Evolutionary conservation across 2,329 filamentous ascomycete species (phyloP).

Genomic region (Fusarium nygamai): DNA sequence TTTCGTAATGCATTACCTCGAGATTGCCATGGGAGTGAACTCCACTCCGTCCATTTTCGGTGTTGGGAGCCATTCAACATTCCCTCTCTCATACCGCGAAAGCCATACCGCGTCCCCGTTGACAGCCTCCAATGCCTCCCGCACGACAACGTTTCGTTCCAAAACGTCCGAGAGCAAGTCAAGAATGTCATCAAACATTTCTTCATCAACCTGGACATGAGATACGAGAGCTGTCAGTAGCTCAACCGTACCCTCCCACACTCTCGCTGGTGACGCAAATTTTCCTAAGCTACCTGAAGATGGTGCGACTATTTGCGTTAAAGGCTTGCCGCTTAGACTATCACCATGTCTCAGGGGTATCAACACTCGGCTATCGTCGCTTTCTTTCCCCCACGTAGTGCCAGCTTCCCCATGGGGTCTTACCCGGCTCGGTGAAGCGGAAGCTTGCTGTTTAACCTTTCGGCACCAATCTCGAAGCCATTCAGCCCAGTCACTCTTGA

Average conservation of each 20-base stretch:
- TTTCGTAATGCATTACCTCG: slow-evolving; percentile 9
- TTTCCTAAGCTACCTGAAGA: slow-evolving; percentile 58
- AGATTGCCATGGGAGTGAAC: slow-evolving; percentile 48
- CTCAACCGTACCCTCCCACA: slow-evolving; percentile 70
- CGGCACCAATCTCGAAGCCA: slow-evolving; percentile 62
- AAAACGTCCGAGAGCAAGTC: slow-evolving; percentile 66
- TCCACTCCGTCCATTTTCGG: slow-evolving; percentile 56
- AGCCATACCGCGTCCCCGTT: slow-evolving; percentile 85
- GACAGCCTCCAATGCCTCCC: slow-evolving; percentile 66
- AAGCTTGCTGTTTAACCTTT: slow-evolving; percentile 54
- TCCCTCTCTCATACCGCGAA: slow-evolving; percentile 60
- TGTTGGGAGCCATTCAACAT: slow-evolving; percentile 48
- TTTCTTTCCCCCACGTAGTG: slow-evolving; percentile 23
- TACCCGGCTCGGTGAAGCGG: slow-evolving; percentile 25
- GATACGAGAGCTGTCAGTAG: slow-evolving; percentile 70
- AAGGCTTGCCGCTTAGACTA: slow-evolving; percentile 29
- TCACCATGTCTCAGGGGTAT: slow-evolving; percentile 46
- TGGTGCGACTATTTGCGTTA: slow-evolving; percentile 5
- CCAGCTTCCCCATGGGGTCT: slow-evolving; percentile 32
- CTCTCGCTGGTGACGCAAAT: slow-evolving; percentile 69
- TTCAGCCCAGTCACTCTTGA: slow-evolving; percentile 77
- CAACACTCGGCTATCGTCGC: slow-evolving; percentile 43
- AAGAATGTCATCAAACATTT: slow-evolving; percentile 77
- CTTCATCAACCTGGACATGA: slow-evolving; percentile 72
- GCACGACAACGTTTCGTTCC: slow-evolving; percentile 58